Conservation (phyloP, 345 rosid genomes). For the Pseudoturritis turrita region DNA sequence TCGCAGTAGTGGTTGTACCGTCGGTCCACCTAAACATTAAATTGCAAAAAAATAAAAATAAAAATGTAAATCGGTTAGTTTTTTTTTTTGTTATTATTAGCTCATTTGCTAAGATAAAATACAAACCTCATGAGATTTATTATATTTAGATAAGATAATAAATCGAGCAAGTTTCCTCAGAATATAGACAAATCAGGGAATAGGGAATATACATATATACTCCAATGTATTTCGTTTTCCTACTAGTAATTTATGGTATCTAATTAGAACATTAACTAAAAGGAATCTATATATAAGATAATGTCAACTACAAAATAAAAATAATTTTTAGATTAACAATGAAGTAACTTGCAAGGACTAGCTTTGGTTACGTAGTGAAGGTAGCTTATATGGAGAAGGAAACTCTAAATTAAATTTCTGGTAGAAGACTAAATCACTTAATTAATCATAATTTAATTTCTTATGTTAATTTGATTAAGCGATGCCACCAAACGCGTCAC, state of each 20-base stretch:
- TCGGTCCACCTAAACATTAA: constrained; percentile 61
- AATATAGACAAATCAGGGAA: background rate
- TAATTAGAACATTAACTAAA: background rate
- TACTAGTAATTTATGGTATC: background rate
- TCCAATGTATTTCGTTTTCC: background rate
- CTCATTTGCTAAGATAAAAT: background rate
- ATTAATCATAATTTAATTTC: constrained; percentile 15
- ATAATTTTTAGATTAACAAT: background rate
- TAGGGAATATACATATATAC: background rate
- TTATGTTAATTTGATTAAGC: constrained; percentile 25
- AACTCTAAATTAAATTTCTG: background rate
- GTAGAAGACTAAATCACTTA: constrained; percentile 24
- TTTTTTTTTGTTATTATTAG: background rate
- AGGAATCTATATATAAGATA: constrained; percentile 1
- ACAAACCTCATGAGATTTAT: background rate
- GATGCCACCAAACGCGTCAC: constrained; percentile 33
- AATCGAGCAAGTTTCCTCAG: background rate
- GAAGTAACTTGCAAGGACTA: constrained; percentile 28
- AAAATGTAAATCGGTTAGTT: background rate
- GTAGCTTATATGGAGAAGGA: constrained; percentile 26
- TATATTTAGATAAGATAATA: background rate
- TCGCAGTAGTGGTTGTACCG: constrained; percentile 89
- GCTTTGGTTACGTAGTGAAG: constrained; percentile 33
- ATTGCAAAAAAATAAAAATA: background rate
- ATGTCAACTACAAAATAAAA: constrained; percentile 14